Evolutionary conservation across 2,329 filamentous ascomycete genomes (phyloP), one percentile per base, ranked within the genome.

Genomic region (Whalleya microplaca): DNA sequence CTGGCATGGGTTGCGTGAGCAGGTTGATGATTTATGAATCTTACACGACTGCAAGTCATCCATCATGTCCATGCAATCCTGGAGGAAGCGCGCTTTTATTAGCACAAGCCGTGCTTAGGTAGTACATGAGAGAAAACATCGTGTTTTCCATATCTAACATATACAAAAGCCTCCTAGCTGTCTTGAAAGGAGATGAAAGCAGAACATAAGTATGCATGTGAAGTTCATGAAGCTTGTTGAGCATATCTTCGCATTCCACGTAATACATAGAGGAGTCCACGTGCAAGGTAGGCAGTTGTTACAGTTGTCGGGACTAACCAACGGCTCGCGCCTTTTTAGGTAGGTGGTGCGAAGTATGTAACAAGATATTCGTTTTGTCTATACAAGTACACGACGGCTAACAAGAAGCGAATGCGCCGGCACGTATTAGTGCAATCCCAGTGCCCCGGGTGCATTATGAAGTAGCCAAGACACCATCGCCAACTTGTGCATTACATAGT

Each of bases 401-500:
- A 67, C 9, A 61, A 59, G 62, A 49, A 64, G 65, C 58, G 66
- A 62, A 56, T 65, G 61, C 65, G 61, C 63, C 67, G 67, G 67
- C 67, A 68, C 55, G 65, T 68, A 67, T 44, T 67, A 67, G 65
- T 64, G 62, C 59, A 59, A 66, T 67, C 65, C 67, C 67, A 68
- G 49, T 59, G 59, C 52, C 64, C 65, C 64, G 67, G 67, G 64
- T 69, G 60, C 66, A 61, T 61, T 67, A 65, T 27, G 9, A 57
- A 45, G 50, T 49, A 56, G 55, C 23, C 23, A 27, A 27, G 23
- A 27, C 45, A 48, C 45, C 56, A 48, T 37, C 32, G 10, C 32
- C 32, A 37, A 12, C 32, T 37, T n/a, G n/a, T n/a, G n/a, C n/a
- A n/a, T n/a, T n/a, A 12, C 10, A 16, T 16, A 14, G 4, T 37